A percentile compares a stretch with the other conserved stretches of the same genome.
phyloP scores from a whole-genome alignment of 306 rosid species.

The Erythrophleum fordii region DNA sequence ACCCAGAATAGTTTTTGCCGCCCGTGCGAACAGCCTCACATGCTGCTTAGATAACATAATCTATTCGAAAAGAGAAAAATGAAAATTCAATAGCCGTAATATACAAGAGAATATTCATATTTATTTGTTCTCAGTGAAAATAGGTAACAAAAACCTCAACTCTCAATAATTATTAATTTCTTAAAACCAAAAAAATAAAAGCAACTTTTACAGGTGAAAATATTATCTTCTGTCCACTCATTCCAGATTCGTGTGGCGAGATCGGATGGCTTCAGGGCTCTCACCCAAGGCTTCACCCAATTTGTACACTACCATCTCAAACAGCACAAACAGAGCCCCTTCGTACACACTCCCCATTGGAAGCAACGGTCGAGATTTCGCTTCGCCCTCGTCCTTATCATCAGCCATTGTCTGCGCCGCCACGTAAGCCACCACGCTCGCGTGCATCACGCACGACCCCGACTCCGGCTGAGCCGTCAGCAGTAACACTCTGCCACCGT shows the following conservation, averaged over 20 bases:
- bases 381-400: slow-evolving; percentile 48
- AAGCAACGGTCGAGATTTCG: slow-evolving; percentile 67
- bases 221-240: background rate
- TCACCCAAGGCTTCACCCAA: slow-evolving; percentile 67
- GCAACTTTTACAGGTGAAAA: background rate
- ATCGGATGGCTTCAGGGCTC: slow-evolving; percentile 75
- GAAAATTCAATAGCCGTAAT: too few relatives aligned
- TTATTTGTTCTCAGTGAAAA: too few relatives aligned
- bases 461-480: slow-evolving; percentile 85
- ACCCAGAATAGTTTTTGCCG: too few relatives aligned
- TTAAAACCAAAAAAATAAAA: background rate
- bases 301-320: slow-evolving; percentile 83
- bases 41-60: too few relatives aligned
- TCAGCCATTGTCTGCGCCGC: slow-evolving; percentile 95
- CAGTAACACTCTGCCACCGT: slow-evolving; percentile 75
- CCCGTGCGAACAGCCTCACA: too few relatives aligned
- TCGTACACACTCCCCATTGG: slow-evolving; percentile 94
- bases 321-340: slow-evolving; percentile 88
- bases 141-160: too few relatives aligned
- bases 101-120: too few relatives aligned
- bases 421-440: slow-evolving; percentile 70
- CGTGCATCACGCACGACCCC: slow-evolving; percentile 72
- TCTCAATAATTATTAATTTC: background rate
- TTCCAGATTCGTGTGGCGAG: slow-evolving; percentile 89
- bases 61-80: too few relatives aligned